Conservation (phyloP, 2,329 filamentous ascomycete species). For the Beauveria medogensis region DNA sequence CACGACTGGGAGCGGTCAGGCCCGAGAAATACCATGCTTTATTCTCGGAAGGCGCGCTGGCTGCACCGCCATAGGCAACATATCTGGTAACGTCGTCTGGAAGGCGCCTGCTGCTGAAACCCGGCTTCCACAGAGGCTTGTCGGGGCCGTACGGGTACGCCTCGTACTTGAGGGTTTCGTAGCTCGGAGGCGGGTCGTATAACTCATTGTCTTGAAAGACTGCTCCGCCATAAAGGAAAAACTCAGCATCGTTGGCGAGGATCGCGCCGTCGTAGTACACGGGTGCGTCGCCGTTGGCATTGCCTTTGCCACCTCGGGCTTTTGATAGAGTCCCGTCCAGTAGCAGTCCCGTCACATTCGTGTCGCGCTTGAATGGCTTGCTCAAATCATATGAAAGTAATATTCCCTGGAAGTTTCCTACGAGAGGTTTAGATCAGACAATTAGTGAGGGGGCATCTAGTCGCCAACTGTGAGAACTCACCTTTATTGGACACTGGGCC, state of each 20-base stretch:
- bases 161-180: slow-evolving; percentile 44
- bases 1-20: slow-evolving; percentile 41
- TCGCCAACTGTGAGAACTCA: slow-evolving; percentile 18
- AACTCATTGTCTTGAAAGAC: slow-evolving; percentile 28
- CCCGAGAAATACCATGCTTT: slow-evolving; percentile 66
- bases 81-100: slow-evolving; percentile 47
- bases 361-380: slow-evolving; percentile 40
- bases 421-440: rapidly evolving
- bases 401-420: slow-evolving; percentile 44
- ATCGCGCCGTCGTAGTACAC: slow-evolving; percentile 56
- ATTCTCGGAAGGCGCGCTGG: slow-evolving; percentile 60
- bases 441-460: slow-evolving; percentile 7
- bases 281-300: slow-evolving; percentile 44
- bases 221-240: slow-evolving; percentile 55
- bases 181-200: slow-evolving; percentile 29
- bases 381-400: slow-evolving; percentile 54
- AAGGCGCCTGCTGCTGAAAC: slow-evolving; percentile 35
- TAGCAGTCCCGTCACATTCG: slow-evolving; percentile 48
- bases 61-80: slow-evolving; percentile 55
- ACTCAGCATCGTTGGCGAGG: slow-evolving; percentile 55
- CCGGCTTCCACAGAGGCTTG: slow-evolving; percentile 32
- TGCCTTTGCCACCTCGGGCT: slow-evolving; percentile 36
- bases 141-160: slow-evolving; percentile 42
- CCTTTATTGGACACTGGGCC: slow-evolving; percentile 28
- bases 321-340: slow-evolving; percentile 36